Evolutionary conservation across 176 grass and related monocot species (phyloP), one percentile per base, ranked within the genome.

Genomic region (Carex scoparia): DNA sequence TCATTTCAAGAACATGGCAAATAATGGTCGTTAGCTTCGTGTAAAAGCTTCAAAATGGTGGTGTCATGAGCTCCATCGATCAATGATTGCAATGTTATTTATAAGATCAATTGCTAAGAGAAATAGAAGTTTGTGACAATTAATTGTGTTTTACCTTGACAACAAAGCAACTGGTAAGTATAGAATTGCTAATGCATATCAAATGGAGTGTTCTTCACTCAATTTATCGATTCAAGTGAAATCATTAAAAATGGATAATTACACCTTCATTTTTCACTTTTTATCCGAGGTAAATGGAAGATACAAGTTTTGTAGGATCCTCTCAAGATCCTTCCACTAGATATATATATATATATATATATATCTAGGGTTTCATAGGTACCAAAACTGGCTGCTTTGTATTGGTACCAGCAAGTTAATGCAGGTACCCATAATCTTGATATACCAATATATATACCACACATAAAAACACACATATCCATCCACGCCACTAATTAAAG

Each of bases 1-100:
- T 83, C 63, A 69, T 37, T 83, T 83, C 63, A 69, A 10, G 81
- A 83, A 83, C 81, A 69, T 83, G 79, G 81, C 60, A 69, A 83
- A 69, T 83, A 83, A 83, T 83, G 81, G 38, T 68, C 30, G 62
- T 14, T 79, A 58, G 13, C 81, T 83, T 83, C 13, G 23, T 4
- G 81, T 31, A 55, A 69, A 83, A 83, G 81, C 40, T 83, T 83
- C 60, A 64, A 12, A 69, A 49, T 10, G 61, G 32, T 83, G 44
- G 62, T 83, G 81, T 69, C 61, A 83, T 69, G 44, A 65, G 64
- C 44, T 66, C 55, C 44, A 83, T 83, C 61, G 27, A 83, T 83
- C 61, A 83, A 66, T 83, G 48, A 68, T 83, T 83, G 61, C 81
- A 69, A 62, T 83, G 11, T 31, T 67, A 28, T 83, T 54, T 33